phyloP scores from a whole-genome alignment of 2,329 filamentous ascomycete species.

The Aspergillus fumigatiaffinis region DNA sequence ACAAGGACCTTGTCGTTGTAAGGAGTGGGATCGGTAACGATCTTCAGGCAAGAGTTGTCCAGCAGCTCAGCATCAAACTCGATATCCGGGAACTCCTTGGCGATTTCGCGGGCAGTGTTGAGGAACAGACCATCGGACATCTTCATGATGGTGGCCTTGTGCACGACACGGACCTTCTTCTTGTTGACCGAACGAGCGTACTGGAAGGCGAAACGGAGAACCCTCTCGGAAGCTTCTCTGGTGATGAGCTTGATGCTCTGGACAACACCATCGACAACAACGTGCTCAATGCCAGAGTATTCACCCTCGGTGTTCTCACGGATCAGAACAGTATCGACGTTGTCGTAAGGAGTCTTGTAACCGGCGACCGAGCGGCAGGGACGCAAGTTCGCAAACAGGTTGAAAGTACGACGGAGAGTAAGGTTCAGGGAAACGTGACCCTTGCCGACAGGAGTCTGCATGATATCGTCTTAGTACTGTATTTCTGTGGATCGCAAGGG shows the following conservation, averaged over 20 bases:
- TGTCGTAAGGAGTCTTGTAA: constrained; percentile 98
- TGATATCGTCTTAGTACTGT: constrained; percentile 23
- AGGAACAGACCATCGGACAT: constrained; percentile 99
- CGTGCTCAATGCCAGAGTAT: constrained; percentile 98
- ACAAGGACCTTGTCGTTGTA: constrained; percentile 99
- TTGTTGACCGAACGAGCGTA: constrained; percentile 89
- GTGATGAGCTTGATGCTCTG: constrained; percentile 99
- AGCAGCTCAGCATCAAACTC: constrained; percentile 97
- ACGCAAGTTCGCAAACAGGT: constrained; percentile 98
- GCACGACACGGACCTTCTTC: constrained; percentile 94
- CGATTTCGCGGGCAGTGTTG: constrained; percentile 74
- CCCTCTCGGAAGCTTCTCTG: constrained; percentile 86
- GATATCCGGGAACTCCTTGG: constrained; percentile 93
- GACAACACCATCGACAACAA: constrained; percentile 95
- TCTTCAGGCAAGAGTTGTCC: constrained; percentile 99
- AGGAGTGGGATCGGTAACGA: constrained; percentile 89
- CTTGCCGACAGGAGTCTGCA: constrained; percentile 89
- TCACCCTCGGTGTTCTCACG: constrained; percentile 99
- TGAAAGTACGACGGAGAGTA: constrained; percentile 97
- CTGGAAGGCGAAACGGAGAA: constrained; percentile 97
- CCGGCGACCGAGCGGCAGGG: constrained; percentile 95
- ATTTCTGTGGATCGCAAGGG: neutral
- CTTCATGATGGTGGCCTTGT: constrained; percentile 99
- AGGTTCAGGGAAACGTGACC: constrained; percentile 98
- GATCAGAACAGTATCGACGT: constrained; percentile 95